Evolutionary conservation across 768 basidiomycete species (phyloP).

Genomic region (Kwoniella botswanensis): DNA sequence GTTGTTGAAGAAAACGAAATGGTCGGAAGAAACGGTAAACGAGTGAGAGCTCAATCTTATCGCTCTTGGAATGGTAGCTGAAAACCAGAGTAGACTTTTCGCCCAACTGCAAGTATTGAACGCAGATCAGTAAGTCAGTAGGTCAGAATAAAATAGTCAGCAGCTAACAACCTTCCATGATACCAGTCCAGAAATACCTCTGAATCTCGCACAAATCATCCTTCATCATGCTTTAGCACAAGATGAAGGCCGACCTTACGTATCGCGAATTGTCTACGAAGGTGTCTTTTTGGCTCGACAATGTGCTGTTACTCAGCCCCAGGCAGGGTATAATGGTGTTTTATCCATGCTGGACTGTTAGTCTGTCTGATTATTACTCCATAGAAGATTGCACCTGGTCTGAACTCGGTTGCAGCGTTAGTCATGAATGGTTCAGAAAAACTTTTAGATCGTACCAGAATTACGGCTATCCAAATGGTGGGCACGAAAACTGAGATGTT

Average conservation of each 20-base stretch:
- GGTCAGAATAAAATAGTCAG: not conserved
- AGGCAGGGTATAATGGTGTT: not conserved
- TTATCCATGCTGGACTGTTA: not conserved
- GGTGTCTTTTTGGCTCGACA: conserved; percentile 6
- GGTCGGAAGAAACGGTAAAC: not conserved
- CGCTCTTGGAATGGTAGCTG: no score
- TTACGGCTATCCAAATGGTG: conserved; percentile 5
- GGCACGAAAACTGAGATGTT: no score
- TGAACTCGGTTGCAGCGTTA: not conserved
- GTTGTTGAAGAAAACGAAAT: not conserved
- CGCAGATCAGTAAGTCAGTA: not conserved
- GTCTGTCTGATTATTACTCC: not conserved
- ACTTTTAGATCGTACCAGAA: not conserved
- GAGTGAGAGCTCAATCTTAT: not conserved
- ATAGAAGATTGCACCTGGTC: not conserved
- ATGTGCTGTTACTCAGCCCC: not conserved
- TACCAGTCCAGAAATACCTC: not conserved
- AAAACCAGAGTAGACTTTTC: not conserved
- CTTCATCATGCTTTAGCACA: not conserved
- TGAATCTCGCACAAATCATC: not conserved
- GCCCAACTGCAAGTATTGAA: not conserved
- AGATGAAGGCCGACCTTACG: not conserved
- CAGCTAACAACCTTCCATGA: no score
- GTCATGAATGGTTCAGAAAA: not conserved
- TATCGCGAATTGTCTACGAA: conserved; percentile 7